Evolutionary conservation across 116 monocot genomes (phyloP).

Genomic region (Thalassia testudinum): DNA sequence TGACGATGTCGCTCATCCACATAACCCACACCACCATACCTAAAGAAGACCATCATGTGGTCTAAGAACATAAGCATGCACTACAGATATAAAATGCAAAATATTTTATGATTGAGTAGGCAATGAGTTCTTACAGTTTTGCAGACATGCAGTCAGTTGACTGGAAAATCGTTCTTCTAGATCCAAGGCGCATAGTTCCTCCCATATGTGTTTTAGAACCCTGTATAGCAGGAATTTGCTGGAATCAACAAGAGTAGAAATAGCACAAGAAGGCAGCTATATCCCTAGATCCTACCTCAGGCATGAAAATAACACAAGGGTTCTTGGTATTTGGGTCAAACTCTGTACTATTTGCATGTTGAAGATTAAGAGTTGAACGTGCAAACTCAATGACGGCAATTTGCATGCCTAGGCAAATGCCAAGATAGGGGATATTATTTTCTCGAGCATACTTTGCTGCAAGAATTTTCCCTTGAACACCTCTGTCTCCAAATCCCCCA

Average conservation of each 20-base stretch:
- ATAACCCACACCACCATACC: slow-evolving; percentile 56
- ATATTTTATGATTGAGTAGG: not conserved
- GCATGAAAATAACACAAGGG: slow-evolving; percentile 93
- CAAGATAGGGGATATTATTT: slow-evolving; percentile 70
- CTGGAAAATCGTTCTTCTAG: slow-evolving; percentile 69
- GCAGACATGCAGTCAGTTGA: slow-evolving; percentile 51
- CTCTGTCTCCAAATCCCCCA: slow-evolving; percentile 93
- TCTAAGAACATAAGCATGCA: no score
- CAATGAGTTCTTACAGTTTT: slow-evolving; percentile 48
- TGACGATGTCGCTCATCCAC: slow-evolving; percentile 94
- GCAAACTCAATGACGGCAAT: slow-evolving; percentile 89
- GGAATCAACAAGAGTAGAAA: not conserved
- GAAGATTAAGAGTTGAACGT: slow-evolving; percentile 64
- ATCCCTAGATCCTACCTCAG: slow-evolving; percentile 40
- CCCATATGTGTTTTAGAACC: slow-evolving; percentile 97
- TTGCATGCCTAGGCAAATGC: slow-evolving; percentile 98
- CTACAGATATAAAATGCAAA: not conserved
- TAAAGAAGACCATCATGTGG: slow-evolving; percentile 19
- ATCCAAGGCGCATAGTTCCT: slow-evolving; percentile 91
- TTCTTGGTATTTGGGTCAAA: slow-evolving; percentile 55
- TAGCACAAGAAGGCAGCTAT: not conserved
- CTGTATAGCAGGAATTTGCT: slow-evolving; percentile 12
- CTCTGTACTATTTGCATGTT: slow-evolving; percentile 86
- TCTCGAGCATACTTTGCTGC: slow-evolving; percentile 93
- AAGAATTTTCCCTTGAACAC: slow-evolving; percentile 83